Percentiles rank a stretch among this genome's conserved stretches.
These are phyloP conservation scores for Penicillium sp. DNA, from an alignment of 2,329 filamentous ascomycete genomes.

Conservation along the genomic window DNA sequence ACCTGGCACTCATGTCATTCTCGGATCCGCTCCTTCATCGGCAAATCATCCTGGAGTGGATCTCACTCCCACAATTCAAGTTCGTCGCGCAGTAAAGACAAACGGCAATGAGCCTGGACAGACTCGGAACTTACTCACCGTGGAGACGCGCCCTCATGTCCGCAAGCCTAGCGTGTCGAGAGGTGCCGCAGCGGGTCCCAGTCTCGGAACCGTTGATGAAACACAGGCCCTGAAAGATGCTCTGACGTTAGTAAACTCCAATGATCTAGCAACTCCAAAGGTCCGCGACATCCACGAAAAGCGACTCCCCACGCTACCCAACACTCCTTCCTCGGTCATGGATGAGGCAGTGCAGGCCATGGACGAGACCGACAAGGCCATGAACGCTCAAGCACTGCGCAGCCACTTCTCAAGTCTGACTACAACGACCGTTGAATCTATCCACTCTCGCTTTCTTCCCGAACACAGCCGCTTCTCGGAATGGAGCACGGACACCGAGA, in stretches of 20 bases:
- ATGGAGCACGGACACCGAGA: slow-evolving; percentile 43
- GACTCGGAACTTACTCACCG: slow-evolving; percentile 33
- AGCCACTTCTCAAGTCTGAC: slow-evolving; percentile 50
- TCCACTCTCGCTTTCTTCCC: slow-evolving; percentile 30
- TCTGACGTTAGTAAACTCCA: slow-evolving; percentile 14
- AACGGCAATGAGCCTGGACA: slow-evolving; percentile 32
- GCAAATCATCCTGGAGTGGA: slow-evolving; percentile 12
- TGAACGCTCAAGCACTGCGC: slow-evolving; percentile 39
- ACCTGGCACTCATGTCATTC: slow-evolving; percentile 21
- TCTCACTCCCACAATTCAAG: slow-evolving; percentile 39
- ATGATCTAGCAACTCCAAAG: slow-evolving; percentile 32
- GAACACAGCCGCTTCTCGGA: slow-evolving; percentile 46
- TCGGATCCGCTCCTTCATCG: slow-evolving; percentile 13
- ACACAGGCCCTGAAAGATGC: slow-evolving; percentile 18
- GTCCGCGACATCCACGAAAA: slow-evolving; percentile 41
- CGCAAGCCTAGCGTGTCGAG: slow-evolving; percentile 14
- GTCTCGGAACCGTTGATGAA: slow-evolving; percentile 19
- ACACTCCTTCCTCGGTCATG: slow-evolving; percentile 51
- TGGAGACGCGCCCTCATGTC: slow-evolving; percentile 29
- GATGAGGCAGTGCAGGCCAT: slow-evolving; percentile 45
- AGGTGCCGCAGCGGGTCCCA: slow-evolving; percentile 17
- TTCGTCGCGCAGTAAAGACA: slow-evolving; percentile 43
- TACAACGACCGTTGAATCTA: slow-evolving; percentile 35
- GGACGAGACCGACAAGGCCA: slow-evolving; percentile 36
- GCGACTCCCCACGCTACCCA: slow-evolving; percentile 50